These are phyloP conservation scores for Tetradesmus lagerheimii DNA, from an alignment of 139 green algal species.

Conservation along the genomic window DNA sequence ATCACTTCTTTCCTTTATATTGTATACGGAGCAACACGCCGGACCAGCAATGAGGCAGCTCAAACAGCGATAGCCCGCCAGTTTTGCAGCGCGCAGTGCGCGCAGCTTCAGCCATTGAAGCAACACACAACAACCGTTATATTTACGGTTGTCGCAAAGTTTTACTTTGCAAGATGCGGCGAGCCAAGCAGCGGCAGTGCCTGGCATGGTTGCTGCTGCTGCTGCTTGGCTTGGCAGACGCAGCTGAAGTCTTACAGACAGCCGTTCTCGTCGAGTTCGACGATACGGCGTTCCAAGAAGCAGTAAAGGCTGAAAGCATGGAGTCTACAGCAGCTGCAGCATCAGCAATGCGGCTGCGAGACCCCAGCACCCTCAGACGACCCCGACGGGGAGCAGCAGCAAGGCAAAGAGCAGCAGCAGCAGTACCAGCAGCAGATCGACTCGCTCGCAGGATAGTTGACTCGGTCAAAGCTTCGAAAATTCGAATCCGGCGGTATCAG, in stretches of 20 bases:
- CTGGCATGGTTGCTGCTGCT: neutral
- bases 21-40: neutral
- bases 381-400: neutral
- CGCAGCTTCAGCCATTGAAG: neutral
- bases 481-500: neutral
- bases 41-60: neutral
- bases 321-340: neutral
- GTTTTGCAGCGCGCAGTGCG: neutral
- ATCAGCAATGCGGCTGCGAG: neutral
- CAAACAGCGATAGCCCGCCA: neutral
- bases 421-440: neutral
- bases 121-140: neutral
- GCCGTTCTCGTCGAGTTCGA: neutral
- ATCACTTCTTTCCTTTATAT: too few relatives aligned
- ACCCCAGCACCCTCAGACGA: neutral
- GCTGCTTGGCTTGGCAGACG: neutral
- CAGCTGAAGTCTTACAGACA: neutral
- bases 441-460: neutral
- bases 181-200: neutral
- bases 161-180: neutral
- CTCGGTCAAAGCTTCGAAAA: neutral
- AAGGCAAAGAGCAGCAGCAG: neutral
- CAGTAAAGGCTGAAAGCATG: neutral
- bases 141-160: neutral
- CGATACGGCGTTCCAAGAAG: neutral